A percentile compares a stretch with the other conserved stretches of the same genome.
Evolutionary conservation across 2,329 filamentous ascomycete genomes (phyloP).

Genomic region (Cordyceps sp.): DNA sequence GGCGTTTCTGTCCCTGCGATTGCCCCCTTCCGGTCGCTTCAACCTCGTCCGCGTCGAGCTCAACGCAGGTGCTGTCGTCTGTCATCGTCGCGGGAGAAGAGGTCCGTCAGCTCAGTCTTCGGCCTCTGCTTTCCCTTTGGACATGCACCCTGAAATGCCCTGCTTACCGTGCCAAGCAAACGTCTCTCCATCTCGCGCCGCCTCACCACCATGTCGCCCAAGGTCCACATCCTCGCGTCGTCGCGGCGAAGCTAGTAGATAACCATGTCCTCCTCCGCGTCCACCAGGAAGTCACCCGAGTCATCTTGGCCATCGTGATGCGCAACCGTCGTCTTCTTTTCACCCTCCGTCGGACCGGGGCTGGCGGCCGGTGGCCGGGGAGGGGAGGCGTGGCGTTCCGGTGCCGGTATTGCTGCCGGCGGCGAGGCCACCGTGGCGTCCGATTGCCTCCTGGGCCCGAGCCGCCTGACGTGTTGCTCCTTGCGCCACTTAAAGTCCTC

Average conservation of each 20-base stretch:
- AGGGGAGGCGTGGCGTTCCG: no score
- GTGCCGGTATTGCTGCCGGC: slow-evolving; percentile 1
- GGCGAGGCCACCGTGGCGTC: slow-evolving; percentile 8
- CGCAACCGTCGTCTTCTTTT: not conserved
- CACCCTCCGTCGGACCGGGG: not conserved
- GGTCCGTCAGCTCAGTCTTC: no score
- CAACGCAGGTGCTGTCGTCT: no score
- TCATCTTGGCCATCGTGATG: slow-evolving; percentile 45
- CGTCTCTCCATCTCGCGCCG: no score
- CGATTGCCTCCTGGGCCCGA: slow-evolving; percentile 8
- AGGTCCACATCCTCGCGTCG: not conserved
- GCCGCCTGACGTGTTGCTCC: slow-evolving; percentile 17
- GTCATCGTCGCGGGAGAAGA: no score
- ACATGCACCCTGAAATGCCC: no score
- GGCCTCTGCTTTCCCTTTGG: no score
- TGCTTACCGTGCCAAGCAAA: no score
- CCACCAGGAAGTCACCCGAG: slow-evolving; percentile 60
- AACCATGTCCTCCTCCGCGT: slow-evolving; percentile 78
- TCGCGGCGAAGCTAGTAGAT: slow-evolving; percentile 46
- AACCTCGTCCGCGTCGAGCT: no score
- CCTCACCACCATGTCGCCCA: no score
- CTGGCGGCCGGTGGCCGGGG: slow-evolving; percentile 1
- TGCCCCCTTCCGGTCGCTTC: no score
- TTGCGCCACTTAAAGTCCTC: slow-evolving; percentile 40
- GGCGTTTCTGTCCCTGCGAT: no score